phyloP scores from a whole-genome alignment of 768 basidiomycete genomes.

The Kwoniella dejecticola region DNA sequence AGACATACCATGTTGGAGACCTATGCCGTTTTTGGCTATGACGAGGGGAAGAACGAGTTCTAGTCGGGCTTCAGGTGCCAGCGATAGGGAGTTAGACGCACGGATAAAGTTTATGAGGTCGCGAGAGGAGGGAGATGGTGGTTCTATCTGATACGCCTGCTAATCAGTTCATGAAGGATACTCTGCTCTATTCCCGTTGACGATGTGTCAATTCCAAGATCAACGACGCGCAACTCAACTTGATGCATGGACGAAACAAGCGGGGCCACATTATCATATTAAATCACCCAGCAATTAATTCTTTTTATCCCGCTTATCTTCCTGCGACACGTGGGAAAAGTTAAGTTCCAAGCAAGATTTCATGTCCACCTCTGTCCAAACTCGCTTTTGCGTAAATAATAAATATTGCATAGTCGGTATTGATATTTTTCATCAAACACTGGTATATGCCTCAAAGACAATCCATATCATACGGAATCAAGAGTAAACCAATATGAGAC shows the following conservation, averaged over 20 bases:
- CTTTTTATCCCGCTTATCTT: constrained; percentile 19
- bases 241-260: not conserved
- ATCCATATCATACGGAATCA: not conserved
- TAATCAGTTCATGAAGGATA: no score
- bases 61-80: no score
- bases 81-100: no score
- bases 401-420: no score
- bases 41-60: no score
- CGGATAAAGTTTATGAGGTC: no score
- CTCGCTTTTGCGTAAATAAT: no score
- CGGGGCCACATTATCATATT: not conserved
- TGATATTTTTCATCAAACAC: not conserved
- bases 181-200: no score
- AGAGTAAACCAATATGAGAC: constrained; percentile 67
- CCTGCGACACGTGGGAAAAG: constrained; percentile 22
- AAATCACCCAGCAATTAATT: not conserved
- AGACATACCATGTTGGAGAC: constrained; percentile 21
- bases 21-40: not conserved
- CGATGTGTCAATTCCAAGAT: not conserved
- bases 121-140: no score
- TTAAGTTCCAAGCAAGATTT: constrained; percentile 12
- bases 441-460: not conserved
- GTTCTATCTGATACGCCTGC: no score
- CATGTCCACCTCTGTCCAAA: constrained; percentile 3
- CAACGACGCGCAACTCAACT: not conserved